Conservation (phyloP, 2,329 filamentous ascomycete genomes). For the Passalora sequoiae region DNA sequence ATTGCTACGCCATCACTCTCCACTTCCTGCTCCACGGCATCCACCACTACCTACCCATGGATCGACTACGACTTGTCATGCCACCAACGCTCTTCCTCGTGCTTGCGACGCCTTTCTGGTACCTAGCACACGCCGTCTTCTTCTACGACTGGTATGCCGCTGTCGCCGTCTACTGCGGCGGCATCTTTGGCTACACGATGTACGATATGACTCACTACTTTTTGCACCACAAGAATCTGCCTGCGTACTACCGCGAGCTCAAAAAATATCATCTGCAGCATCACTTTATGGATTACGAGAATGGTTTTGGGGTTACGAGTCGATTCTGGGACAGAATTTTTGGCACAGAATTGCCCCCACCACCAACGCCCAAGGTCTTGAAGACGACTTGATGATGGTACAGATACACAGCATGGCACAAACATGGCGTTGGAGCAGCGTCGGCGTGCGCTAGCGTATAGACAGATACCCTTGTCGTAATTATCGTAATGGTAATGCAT, state of each 20-base stretch:
- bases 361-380: conserved; percentile 43
- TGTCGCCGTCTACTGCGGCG: conserved; percentile 75
- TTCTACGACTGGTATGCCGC: conserved; percentile 80
- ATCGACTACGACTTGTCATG: conserved; percentile 95
- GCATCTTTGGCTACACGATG: conserved; percentile 90
- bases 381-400: conserved; percentile 35
- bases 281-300: conserved; percentile 96
- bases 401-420: conserved; percentile 9
- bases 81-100: conserved; percentile 80
- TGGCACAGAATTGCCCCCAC: conserved; percentile 69
- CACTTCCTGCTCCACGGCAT: conserved; percentile 96
- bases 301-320: conserved; percentile 94
- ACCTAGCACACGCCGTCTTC: conserved; percentile 76
- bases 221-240: conserved; percentile 89
- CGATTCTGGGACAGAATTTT: conserved; percentile 93
- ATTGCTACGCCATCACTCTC: conserved; percentile 74
- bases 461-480: conserved; percentile 11
- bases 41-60: conserved; percentile 99
- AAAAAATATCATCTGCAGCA: conserved; percentile 98
- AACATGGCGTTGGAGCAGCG: conserved; percentile 11
- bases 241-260: conserved; percentile 79
- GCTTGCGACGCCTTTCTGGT: conserved; percentile 87
- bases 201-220: conserved; percentile 99
- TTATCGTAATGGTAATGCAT: neutral
- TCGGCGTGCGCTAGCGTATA: conserved; percentile 4